Evolutionary conservation across 1,284 basidiomycete genomes (phyloP), one percentile per base, ranked within the genome.

Genomic region (Taiwanofungus camphoratus): DNA sequence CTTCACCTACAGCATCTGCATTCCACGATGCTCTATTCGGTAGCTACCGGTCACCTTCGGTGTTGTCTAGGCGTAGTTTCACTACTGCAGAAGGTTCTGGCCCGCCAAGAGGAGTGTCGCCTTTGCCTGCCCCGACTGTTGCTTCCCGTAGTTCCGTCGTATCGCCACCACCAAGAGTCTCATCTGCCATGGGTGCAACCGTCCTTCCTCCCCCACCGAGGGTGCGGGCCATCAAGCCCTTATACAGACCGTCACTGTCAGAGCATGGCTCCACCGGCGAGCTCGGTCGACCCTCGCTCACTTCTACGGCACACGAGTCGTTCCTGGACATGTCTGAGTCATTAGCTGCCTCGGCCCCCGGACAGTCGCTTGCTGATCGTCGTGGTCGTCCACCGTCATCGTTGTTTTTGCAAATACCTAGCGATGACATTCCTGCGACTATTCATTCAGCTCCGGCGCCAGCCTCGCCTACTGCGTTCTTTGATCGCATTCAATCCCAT

Each of bases 1-100:
- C 73, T 3, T 87, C 83, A 3, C 84, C 84, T 1, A 82, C 83
- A 1, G 76, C 71, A 12, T 86, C 83, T 19, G 81, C 79, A 11
- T 87, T 87, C 62, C 75, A 77, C 23, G 82, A 85, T 50, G 73
- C 70, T 5, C 57, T 76, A 19, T 67, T 65, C 44, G 60, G 57
- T 27, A 51, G 60, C 51, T 56, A 60, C 55, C 54, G 58, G n/a
- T 48, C 57, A 21, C 57, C 64, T 3, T 64, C 62, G 27, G 59
- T 65, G 19, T 53, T 63, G 42, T 55, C 60, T 29, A 68, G 66
- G 49, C 48, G 58, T 38, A 58, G 53, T 44, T 50, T 51, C 41
- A 15, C n/a, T n/a, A n/a, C 29, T 15, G 56, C 59, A 4, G 58
- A 61, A 22, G 57, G 48, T 36, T 59, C 56, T 22, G 53, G 51